phyloP scores from a whole-genome alignment of 2,329 filamentous ascomycete genomes.

The Paraphaeosphaeria sporulosa region DNA sequence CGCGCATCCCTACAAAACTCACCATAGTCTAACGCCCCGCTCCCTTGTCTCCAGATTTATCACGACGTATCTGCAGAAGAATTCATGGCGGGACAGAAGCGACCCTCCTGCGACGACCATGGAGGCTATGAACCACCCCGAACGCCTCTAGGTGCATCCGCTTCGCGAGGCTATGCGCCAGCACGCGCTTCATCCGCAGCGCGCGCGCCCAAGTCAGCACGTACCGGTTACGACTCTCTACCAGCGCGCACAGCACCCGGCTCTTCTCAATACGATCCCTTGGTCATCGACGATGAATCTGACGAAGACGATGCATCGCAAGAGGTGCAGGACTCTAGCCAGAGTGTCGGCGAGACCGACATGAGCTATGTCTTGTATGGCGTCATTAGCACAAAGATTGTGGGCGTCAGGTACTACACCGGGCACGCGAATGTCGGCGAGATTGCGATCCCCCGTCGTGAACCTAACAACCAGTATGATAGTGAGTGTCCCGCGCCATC shows the following conservation, averaged over 20 bases:
- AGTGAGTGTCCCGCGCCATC: slow-evolving; percentile 12
- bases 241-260: slow-evolving; percentile 24
- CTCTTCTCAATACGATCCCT: slow-evolving; percentile 35
- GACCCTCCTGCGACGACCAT: slow-evolving; percentile 21
- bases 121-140: neutral
- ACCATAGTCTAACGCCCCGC: neutral
- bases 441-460: slow-evolving; percentile 57
- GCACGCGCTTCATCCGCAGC: slow-evolving; percentile 24
- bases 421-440: slow-evolving; percentile 47
- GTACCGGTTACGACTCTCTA: slow-evolving; percentile 24
- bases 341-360: slow-evolving; percentile 34
- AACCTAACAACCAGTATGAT: slow-evolving; percentile 67
- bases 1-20: neutral
- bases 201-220: slow-evolving; percentile 38
- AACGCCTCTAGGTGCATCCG: neutral
- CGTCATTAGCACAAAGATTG: slow-evolving; percentile 61
- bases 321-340: slow-evolving; percentile 36
- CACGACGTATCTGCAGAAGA: neutral
- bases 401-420: slow-evolving; percentile 59
- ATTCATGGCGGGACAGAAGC: slow-evolving; percentile 23
- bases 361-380: slow-evolving; percentile 42
- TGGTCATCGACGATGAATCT: slow-evolving; percentile 36
- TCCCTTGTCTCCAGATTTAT: neutral
- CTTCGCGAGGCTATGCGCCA: slow-evolving; percentile 14
- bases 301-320: slow-evolving; percentile 39